Base-by-base conservation (phyloP, 2,329 filamentous ascomycete species). In the Trichoderma aggressivum region DNA sequence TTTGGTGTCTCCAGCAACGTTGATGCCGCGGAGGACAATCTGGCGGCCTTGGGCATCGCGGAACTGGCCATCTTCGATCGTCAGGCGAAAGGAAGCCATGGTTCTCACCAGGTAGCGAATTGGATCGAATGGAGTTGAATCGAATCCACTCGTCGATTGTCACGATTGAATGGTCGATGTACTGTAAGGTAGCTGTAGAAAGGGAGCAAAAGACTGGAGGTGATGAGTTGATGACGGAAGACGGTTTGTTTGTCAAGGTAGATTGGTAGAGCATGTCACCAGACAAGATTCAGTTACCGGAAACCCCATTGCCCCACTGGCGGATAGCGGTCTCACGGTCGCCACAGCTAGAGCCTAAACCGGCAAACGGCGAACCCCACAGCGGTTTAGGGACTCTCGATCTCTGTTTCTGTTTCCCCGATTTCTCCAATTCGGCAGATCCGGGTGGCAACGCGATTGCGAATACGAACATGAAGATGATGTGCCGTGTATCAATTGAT, bases 11-110 rank as follows among this genome's bases (percentile, higher is more conserved):
- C 89, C 94, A 47, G 94, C 94, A 73, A 97, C 88, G 79, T 99
- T 99, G 84, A 99, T 97, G 74, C 96, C 96, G 74, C 96, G 91
- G 58, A 99, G 86, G 3, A 93, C 91, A 70, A 99, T 89, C 82
- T 98, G 92, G 73, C 96, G 91, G 74, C 94, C 91, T 74, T 94
- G 84, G 16, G 85, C 80, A 80, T 99, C 97, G 73, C 93, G 89
- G 82, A 99, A 98, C 75, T 89, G 90, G 73, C 90, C 90, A 74
- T 96, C 92, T 77, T 98, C 93, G 76, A 99, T 95, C 28, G 88
- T 90, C 64, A 99, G 86, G 67, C 92, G 90, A 66, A 95, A 88
- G 26, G 89, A 85, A 72, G 91, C 85, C 94, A 97, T 97, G 74
- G 26, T 62, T 60, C 12, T 34, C 59, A 28, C 36, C 53, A n/a